Evolutionary conservation across 208 protist species (phyloP), one percentile per base, ranked within the genome.

Genomic region (Strigomonas galati): DNA sequence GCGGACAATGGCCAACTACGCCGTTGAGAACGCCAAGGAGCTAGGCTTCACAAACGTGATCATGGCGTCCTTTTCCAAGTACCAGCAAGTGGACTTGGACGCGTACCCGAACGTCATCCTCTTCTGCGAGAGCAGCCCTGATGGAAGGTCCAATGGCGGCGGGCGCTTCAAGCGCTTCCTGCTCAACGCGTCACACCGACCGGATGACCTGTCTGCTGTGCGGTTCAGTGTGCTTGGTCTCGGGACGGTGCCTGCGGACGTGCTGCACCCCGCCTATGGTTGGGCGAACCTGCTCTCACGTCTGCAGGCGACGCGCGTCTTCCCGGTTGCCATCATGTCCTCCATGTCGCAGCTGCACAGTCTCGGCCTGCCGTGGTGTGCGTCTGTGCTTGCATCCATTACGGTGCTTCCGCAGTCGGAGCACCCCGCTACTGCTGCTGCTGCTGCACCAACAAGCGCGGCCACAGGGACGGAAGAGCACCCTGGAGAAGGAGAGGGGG

Each of bases 271-370:
- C 4, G 80, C 76, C 12, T 76, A 76, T 44, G 9, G 61, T 12
- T 79, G 69, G 70, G 51, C 76, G 0, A 68, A 61, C 40, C 24
- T 78, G 54, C 63, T 87, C 14, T 61, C 55, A 1, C 63, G 69
- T 0, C 55, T 87, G 55, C 81, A 87, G 54, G 81, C 74, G 0
- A 87, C 37, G 31, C 70, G 81, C 43, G 77, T 87, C n/a, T 79
- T 87, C 49, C 81, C 81, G 9, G 76, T 82, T 24, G 48, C 72
- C n/a, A 65, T 75, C 6, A 81, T 87, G 77, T 54, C 64, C 12
- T 79, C 69, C 43, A 70, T 87, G 67, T 87, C 81, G 26, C 73
- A 76, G 65, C 37, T 83, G 49, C 74, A 81, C 65, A 74, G 70
- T 26, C 58, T 81, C 26, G 81, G 74, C 28, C 65, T 83, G 46